Evolutionary conservation across 2,329 filamentous ascomycete genomes (phyloP).

Genomic region (Alternaria panax): DNA sequence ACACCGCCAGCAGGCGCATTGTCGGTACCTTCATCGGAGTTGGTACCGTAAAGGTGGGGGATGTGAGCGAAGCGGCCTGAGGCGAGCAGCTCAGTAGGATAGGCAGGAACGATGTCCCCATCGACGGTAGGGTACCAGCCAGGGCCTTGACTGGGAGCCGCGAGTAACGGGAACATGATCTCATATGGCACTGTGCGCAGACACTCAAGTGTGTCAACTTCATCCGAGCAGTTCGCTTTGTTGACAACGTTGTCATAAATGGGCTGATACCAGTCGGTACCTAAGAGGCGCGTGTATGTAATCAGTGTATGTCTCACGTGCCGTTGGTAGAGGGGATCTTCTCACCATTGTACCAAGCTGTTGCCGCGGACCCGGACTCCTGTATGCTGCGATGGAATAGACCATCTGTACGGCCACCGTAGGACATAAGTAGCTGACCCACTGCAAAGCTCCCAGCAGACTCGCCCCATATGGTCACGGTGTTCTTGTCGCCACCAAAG

Average conservation of each 20-base stretch:
- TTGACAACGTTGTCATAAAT: slow-evolving; percentile 46
- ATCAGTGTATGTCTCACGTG: neutral
- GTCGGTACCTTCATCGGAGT: slow-evolving; percentile 70
- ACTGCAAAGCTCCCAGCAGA: slow-evolving; percentile 65
- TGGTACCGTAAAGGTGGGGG: slow-evolving; percentile 69
- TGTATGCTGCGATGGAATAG: slow-evolving; percentile 43
- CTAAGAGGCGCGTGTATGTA: neutral
- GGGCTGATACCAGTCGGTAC: slow-evolving; percentile 59
- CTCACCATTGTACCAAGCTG: slow-evolving; percentile 48
- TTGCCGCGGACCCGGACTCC: slow-evolving; percentile 48
- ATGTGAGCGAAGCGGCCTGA: slow-evolving; percentile 69
- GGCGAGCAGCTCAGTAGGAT: slow-evolving; percentile 62
- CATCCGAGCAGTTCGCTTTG: slow-evolving; percentile 65
- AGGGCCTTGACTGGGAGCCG: slow-evolving; percentile 50
- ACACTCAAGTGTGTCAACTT: slow-evolving; percentile 50
- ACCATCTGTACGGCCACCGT: slow-evolving; percentile 39
- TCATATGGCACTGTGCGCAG: slow-evolving; percentile 69
- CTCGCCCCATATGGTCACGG: slow-evolving; percentile 64
- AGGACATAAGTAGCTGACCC: slow-evolving; percentile 32
- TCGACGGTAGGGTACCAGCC: slow-evolving; percentile 60
- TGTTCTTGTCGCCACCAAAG: slow-evolving; percentile 60
- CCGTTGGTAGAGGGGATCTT: neutral
- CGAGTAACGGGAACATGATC: slow-evolving; percentile 63
- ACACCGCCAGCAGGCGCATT: slow-evolving; percentile 61
- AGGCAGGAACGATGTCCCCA: slow-evolving; percentile 64